These are phyloP conservation scores for Saccharomycopsis amapae DNA, from an alignment of 805 yeast genomes.

Conservation along the genomic window DNA sequence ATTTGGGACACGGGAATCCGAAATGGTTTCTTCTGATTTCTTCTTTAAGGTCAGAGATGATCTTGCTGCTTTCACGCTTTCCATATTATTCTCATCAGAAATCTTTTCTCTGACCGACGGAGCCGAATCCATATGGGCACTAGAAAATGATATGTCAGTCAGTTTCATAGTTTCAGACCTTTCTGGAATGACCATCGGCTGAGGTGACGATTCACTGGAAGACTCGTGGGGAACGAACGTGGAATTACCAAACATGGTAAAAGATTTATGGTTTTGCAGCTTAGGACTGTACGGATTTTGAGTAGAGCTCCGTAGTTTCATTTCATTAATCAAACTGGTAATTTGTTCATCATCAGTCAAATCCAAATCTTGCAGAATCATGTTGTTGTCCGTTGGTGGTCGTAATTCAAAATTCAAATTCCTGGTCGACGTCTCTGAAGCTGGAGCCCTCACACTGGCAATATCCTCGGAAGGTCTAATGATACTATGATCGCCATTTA, in stretches of 20 bases:
- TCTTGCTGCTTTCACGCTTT: not conserved
- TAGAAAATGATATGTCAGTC: no score
- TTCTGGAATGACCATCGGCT: slow-evolving; percentile 2
- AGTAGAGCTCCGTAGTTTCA: slow-evolving; percentile 6
- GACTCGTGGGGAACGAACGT: no score
- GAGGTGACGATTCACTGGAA: not conserved
- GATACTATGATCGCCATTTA: slow-evolving; percentile 1
- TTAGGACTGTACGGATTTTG: slow-evolving; percentile 1
- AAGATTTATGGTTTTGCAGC: no score
- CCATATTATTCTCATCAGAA: not conserved
- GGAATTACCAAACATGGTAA: not conserved
- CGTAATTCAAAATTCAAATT: slow-evolving; percentile 9
- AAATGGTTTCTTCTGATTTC: no score
- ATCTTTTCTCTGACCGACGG: slow-evolving; percentile 12
- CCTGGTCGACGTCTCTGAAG: slow-evolving; percentile 3
- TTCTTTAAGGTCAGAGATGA: no score
- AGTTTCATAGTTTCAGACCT: no score
- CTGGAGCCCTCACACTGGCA: not conserved
- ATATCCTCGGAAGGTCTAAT: not conserved
- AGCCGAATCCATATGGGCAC: no score
- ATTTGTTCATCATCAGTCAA: slow-evolving; percentile 21
- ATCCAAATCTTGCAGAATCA: slow-evolving; percentile 18
- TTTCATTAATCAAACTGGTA: slow-evolving; percentile 19
- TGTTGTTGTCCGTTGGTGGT: slow-evolving; percentile 13
- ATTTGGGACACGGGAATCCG: no score